Conservation (phyloP, 768 basidiomycete genomes). For the Kwoniella bestiolae region DNA sequence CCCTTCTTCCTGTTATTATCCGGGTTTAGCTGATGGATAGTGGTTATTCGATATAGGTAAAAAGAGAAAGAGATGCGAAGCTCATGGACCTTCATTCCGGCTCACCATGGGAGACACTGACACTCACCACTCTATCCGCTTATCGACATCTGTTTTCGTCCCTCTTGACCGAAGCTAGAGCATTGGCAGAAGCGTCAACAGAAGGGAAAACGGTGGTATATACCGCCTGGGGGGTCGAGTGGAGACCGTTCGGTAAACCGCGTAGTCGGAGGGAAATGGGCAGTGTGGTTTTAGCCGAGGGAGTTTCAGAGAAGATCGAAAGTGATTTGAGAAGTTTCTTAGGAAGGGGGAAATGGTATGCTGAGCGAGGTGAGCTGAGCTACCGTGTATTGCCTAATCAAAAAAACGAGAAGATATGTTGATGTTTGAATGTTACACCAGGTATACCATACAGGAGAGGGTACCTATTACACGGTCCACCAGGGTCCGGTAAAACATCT, state of each 20-base stretch:
- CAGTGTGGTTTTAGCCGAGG: slow-evolving; percentile 84
- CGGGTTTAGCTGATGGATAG: not conserved
- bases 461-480: slow-evolving; percentile 92
- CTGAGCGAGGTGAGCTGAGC: slow-evolving; percentile 75
- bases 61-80: slow-evolving; percentile 90
- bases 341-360: slow-evolving; percentile 86
- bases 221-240: slow-evolving; percentile 95
- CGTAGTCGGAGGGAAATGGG: slow-evolving; percentile 79
- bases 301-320: slow-evolving; percentile 82
- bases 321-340: slow-evolving; percentile 81
- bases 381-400: not conserved
- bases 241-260: slow-evolving; percentile 93
- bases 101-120: slow-evolving; percentile 95
- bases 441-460: slow-evolving; percentile 97
- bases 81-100: slow-evolving; percentile 90
- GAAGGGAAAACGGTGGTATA: slow-evolving; percentile 95
- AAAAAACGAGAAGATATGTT: no score
- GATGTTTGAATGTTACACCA: no score
- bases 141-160: slow-evolving; percentile 79
- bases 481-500: slow-evolving; percentile 97
- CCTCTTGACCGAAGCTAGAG: slow-evolving; percentile 84
- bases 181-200: slow-evolving; percentile 79
- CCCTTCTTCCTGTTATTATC: not conserved
- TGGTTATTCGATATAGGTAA: slow-evolving; percentile 65
- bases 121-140: slow-evolving; percentile 85